Conservation (phyloP, 1,139 yeast species). For the Pneumocystis wakefieldiae region DNA sequence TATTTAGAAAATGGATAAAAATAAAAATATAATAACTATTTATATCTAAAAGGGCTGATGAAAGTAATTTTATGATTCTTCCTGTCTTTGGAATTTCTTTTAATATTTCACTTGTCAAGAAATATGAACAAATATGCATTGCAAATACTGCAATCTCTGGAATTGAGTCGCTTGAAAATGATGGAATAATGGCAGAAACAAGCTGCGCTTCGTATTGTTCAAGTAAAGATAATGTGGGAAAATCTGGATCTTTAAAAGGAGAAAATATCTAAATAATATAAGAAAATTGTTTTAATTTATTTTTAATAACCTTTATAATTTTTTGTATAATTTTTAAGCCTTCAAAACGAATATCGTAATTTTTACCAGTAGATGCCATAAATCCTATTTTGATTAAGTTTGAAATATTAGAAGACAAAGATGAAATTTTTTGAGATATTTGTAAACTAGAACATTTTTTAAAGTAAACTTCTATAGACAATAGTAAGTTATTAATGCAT, state of each 20-base stretch:
- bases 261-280: constrained; percentile 22
- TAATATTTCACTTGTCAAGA: constrained; percentile 44
- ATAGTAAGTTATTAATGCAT: constrained; percentile 39
- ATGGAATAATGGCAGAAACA: constrained; percentile 76
- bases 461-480: constrained; percentile 24
- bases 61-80: constrained; percentile 54
- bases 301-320: constrained; percentile 26
- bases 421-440: constrained; percentile 4
- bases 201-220: constrained; percentile 94
- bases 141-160: constrained; percentile 66
- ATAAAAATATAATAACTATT: constrained; percentile 6
- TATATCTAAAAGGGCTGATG: constrained; percentile 49
- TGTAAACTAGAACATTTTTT: not conserved
- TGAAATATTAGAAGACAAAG: constrained; percentile 39
- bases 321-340: constrained; percentile 60
- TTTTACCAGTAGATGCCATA: constrained; percentile 63
- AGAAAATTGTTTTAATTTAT: not conserved
- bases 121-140: constrained; percentile 62
- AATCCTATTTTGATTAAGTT: constrained; percentile 73
- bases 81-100: constrained; percentile 34
- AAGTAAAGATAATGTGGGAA: constrained; percentile 53
- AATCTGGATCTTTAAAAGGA: constrained; percentile 52
- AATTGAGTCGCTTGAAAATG: constrained; percentile 63
- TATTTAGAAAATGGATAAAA: not conserved
- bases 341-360: constrained; percentile 42